Base-by-base conservation (phyloP, 345 rosid species). In the Salix exigua region DNA sequence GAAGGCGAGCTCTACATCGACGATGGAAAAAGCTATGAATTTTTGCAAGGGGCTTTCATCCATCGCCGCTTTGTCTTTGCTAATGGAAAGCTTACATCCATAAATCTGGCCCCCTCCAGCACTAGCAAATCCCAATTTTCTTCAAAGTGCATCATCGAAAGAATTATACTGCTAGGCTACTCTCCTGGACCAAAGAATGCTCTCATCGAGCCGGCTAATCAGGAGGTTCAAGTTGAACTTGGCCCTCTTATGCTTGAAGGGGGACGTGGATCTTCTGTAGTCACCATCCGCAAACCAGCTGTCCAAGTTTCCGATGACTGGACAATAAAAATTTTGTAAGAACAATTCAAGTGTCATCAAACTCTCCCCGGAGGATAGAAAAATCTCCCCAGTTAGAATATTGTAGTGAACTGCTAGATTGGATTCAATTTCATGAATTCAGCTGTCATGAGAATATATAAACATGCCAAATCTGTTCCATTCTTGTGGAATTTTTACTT, bases 1-100 rank as follows among this genome's bases (percentile, higher is more conserved):
- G 91, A 88, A 83, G 98, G 98, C 5, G 97, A 96, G 69, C 94
- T 96, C n/a, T 96, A 96, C 80, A 76, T 91, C 7, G 99, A 94
- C 71, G 99, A 96, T 66, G 99, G 98, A 25, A 89, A 85, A 79
- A 96, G 95, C 83, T 94, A 91, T 30, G 87, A 89, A 53, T 96
- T 94, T 79, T 70, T 65, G 63, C 80, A 80, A 50, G 98, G 98
- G 66, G 89, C 91, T 9, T 92, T 83, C 80, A 87, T 90, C 76
- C 98, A 96, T 70, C 95, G 98, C 14, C 92, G 85, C 19, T 90
- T 96, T 44, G 80, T 91, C 21, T 94, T 90, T 87, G 84, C 89
- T 9, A 85, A 86, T 7, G 97, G 97, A 58, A 79, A 80, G 78
- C 97, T 96, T 16, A 81, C 90, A 62, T 91, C 98, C 28, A 75